Evolutionary conservation across 2,329 filamentous ascomycete genomes (phyloP).

Genomic region (Hypoxylon sp.): DNA sequence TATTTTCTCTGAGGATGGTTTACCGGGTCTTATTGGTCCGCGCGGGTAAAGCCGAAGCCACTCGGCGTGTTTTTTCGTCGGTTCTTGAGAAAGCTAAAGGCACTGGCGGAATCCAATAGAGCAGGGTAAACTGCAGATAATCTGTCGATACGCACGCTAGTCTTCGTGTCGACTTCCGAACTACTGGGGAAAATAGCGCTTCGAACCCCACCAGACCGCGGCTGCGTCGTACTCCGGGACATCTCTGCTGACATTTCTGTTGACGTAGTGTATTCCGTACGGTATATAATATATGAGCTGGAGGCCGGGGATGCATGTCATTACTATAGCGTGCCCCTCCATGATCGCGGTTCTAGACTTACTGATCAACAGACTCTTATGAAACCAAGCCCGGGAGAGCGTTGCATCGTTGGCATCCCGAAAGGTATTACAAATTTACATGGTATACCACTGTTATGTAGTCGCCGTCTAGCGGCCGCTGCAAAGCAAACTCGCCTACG

Average conservation of each 20-base stretch:
- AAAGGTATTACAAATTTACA: constrained; percentile 28
- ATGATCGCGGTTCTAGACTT: constrained; percentile 42
- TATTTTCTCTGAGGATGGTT: constrained; percentile 3
- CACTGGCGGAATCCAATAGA: constrained; percentile 30
- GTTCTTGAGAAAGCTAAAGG: constrained; percentile 18
- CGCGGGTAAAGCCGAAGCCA: constrained; percentile 37
- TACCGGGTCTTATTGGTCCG: constrained; percentile 30
- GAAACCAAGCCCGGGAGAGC: constrained; percentile 36
- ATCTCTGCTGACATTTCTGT: constrained; percentile 28
- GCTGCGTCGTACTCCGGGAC: constrained; percentile 32
- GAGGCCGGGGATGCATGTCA: constrained; percentile 44
- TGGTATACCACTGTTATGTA: constrained; percentile 15
- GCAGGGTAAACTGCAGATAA: constrained; percentile 39
- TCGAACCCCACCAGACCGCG: constrained; percentile 28
- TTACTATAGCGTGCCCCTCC: constrained; percentile 37
- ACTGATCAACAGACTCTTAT: constrained; percentile 35
- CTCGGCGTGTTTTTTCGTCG: constrained; percentile 22
- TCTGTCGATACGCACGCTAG: constrained; percentile 39
- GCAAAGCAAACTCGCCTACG: constrained; percentile 22
- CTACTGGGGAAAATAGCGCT: constrained; percentile 37
- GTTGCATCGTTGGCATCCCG: constrained; percentile 36
- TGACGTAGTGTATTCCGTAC: constrained; percentile 16
- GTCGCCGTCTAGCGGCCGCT: constrained; percentile 18
- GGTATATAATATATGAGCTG: constrained; percentile 4
- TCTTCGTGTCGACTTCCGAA: constrained; percentile 36